Percentiles rank a stretch among this genome's conserved stretches.
Evolutionary conservation across 805 yeast genomes (phyloP).

Genomic region (Yamadazyma kitorensis): DNA sequence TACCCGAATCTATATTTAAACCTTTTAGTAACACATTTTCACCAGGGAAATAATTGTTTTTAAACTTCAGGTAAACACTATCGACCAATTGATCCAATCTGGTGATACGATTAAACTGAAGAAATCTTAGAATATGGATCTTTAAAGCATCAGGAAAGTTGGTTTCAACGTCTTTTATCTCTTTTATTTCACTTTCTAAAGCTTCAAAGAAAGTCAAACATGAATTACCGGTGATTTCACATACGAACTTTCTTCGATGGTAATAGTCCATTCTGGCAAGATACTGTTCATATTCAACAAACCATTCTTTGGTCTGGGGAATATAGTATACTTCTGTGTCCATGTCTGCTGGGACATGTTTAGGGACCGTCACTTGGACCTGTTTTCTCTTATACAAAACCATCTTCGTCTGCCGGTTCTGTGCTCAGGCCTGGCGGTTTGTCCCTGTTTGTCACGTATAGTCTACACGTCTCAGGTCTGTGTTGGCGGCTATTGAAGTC

Average conservation of each 20-base stretch:
- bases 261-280: conserved; percentile 70
- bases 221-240: conserved; percentile 94
- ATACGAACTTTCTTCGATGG: conserved; percentile 75
- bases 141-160: conserved; percentile 88
- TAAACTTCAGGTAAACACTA: conserved; percentile 73
- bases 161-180: conserved; percentile 61
- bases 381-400: conserved; percentile 75
- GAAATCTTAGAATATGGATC: conserved; percentile 83
- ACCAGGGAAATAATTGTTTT: conserved; percentile 86
- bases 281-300: conserved; percentile 71
- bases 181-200: conserved; percentile 61
- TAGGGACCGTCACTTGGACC: conserved; percentile 57
- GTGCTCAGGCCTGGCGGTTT: no score
- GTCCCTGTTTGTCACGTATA: no score
- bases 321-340: conserved; percentile 75
- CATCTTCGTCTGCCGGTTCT: no score
- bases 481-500: no score
- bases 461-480: no score
- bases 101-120: conserved; percentile 79
- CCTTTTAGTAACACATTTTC: conserved; percentile 68
- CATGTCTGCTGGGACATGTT: conserved; percentile 52
- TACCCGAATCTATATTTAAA: conserved; percentile 17
- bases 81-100: conserved; percentile 87
- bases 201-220: conserved; percentile 92
- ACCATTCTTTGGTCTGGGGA: conserved; percentile 88